These are phyloP conservation scores for Allantophomopsis lycopodina DNA, from an alignment of 2,329 filamentous ascomycete species.

Conservation along the genomic window DNA sequence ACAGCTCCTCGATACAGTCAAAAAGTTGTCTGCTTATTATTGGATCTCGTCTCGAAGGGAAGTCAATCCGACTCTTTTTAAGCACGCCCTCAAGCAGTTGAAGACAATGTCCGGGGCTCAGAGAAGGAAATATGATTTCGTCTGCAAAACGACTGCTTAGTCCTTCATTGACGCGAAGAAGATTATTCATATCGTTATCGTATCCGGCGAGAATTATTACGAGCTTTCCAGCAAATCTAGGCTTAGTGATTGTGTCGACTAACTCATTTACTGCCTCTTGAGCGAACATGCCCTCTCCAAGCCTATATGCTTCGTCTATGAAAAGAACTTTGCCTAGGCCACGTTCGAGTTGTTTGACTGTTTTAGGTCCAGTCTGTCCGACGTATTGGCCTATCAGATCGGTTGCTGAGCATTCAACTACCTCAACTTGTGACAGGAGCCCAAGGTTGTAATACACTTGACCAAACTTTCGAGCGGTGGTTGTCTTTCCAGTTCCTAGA, in stretches of 20 bases:
- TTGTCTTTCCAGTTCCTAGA: constrained; percentile 56
- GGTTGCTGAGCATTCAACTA: constrained; percentile 52
- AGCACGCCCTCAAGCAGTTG: constrained; percentile 22
- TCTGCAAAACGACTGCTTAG: constrained; percentile 41
- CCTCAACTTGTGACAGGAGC: constrained; percentile 42
- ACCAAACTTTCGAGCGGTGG: constrained; percentile 60
- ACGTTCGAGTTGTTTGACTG: constrained; percentile 39
- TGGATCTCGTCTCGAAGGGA: constrained; percentile 12
- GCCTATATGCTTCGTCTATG: constrained; percentile 43
- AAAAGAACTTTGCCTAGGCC: constrained; percentile 39
- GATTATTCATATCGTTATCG: constrained; percentile 35
- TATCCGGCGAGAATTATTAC: constrained; percentile 45
- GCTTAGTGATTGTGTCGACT: constrained; percentile 29
- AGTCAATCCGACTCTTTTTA: constrained; percentile 12
- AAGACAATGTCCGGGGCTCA: constrained; percentile 22
- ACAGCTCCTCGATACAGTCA: constrained; percentile 20
- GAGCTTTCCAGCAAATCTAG: constrained; percentile 31
- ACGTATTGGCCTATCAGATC: constrained; percentile 57
- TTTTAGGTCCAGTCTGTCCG: constrained; percentile 58
- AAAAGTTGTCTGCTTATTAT: constrained; percentile 8
- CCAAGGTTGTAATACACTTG: constrained; percentile 66
- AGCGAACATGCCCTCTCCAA: constrained; percentile 32
- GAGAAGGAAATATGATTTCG: constrained; percentile 25
- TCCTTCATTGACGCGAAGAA: constrained; percentile 36
- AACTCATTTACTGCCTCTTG: constrained; percentile 65